These are phyloP conservation scores for Crepidotus variabilis DNA, from an alignment of 768 basidiomycete species.

Conservation along the genomic window DNA sequence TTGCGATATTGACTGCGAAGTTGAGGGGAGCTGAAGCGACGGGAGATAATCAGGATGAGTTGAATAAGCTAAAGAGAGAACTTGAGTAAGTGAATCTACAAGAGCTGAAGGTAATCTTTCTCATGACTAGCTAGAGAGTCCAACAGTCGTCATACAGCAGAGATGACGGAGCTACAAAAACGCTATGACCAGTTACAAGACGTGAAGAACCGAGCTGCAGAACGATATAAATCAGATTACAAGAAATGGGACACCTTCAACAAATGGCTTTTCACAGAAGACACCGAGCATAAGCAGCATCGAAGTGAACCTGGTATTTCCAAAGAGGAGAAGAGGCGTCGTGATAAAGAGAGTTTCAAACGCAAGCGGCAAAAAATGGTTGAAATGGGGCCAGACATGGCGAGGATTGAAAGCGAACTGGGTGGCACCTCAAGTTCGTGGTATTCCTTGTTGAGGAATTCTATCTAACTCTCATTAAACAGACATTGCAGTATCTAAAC, in stretches of 20 bases:
- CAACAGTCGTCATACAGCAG: constrained; percentile 12
- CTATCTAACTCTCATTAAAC: background rate
- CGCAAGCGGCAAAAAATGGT: constrained; percentile 20
- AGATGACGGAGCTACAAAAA: constrained; percentile 31
- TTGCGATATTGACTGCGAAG: constrained; percentile 17
- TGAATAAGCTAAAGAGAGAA: constrained; percentile 11
- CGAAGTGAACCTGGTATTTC: constrained; percentile 22
- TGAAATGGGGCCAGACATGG: constrained; percentile 17
- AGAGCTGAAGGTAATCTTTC: background rate
- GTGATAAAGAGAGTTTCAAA: constrained; percentile 14
- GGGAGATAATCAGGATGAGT: constrained; percentile 5
- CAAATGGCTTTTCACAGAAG: constrained; percentile 36
- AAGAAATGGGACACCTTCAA: constrained; percentile 48
- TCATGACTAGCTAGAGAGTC: constrained; percentile 2
- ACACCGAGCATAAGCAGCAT: constrained; percentile 24
- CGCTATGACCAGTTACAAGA: constrained; percentile 43
- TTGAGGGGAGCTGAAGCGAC: constrained; percentile 21
- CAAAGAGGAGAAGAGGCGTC: constrained; percentile 23
- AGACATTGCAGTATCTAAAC: background rate
- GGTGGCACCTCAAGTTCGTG: constrained; percentile 2
- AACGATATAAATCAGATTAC: constrained; percentile 48
- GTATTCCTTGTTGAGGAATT: background rate
- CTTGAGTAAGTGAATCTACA: constrained; percentile 2
- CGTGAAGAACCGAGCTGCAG: constrained; percentile 40
- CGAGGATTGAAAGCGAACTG: constrained; percentile 5